Evolutionary conservation across 2,329 filamentous ascomycete genomes (phyloP).

Genomic region (Alternaria arborescens): DNA sequence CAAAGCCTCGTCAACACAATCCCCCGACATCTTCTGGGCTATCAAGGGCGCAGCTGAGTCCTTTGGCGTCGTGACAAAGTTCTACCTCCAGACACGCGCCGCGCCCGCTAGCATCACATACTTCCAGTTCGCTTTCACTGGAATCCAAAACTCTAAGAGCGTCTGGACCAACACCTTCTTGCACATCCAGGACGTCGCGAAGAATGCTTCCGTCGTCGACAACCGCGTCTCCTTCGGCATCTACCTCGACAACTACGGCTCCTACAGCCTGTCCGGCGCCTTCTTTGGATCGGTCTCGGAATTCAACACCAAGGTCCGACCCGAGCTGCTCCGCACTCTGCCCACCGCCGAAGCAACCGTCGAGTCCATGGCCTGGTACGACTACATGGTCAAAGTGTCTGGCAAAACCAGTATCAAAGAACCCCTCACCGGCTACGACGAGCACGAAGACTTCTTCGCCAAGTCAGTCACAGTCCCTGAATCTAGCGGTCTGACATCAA

Average conservation of each 20-base stretch:
- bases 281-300: conserved; percentile 51
- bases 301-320: conserved; percentile 51
- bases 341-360: conserved; percentile 37
- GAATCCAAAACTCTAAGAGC: conserved; percentile 38
- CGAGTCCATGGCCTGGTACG: conserved; percentile 45
- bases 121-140: conserved; percentile 37
- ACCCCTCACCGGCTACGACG: conserved; percentile 46
- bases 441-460: conserved; percentile 53
- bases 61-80: conserved; percentile 52
- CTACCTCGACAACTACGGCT: conserved; percentile 49
- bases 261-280: conserved; percentile 51
- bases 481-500: conserved; percentile 37
- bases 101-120: conserved; percentile 41
- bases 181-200: conserved; percentile 53
- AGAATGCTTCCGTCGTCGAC: conserved; percentile 53
- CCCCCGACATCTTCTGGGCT: conserved; percentile 55
- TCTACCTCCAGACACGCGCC: conserved; percentile 46
- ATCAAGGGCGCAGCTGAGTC: conserved; percentile 54
- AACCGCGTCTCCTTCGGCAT: conserved; percentile 54
- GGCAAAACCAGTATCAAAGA: conserved; percentile 37
- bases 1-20: conserved; percentile 45
- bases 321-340: conserved; percentile 52
- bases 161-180: conserved; percentile 51
- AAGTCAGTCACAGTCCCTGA: conserved; percentile 54
- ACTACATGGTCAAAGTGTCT: conserved; percentile 55